phyloP scores from a whole-genome alignment of 805 yeast genomes.

The Hanseniaspora lachancei region DNA sequence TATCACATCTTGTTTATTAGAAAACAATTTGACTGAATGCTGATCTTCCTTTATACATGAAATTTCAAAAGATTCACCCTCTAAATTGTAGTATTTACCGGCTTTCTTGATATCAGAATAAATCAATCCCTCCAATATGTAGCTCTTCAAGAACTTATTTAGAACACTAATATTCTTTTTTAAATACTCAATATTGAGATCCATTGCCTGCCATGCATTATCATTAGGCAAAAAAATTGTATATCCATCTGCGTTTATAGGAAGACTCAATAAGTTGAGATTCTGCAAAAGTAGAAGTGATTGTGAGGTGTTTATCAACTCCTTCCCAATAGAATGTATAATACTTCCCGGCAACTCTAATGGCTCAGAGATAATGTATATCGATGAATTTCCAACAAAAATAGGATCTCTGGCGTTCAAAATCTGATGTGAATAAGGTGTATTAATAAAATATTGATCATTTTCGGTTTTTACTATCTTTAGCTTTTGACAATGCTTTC shows the following conservation, averaged over 20 bases:
- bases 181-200: conserved; percentile 47
- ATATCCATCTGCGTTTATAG: conserved; percentile 49
- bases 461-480: conserved; percentile 29
- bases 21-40: conserved; percentile 12
- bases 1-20: conserved; percentile 19
- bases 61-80: conserved; percentile 20
- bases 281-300: conserved; percentile 47
- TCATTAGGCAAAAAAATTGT: conserved; percentile 70
- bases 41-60: conserved; percentile 14
- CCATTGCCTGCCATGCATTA: conserved; percentile 53
- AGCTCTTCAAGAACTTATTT: conserved; percentile 39
- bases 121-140: conserved; percentile 48
- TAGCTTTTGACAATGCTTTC: conserved; percentile 51
- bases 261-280: conserved; percentile 39
- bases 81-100: conserved; percentile 23
- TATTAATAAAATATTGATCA: background rate
- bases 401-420: conserved; percentile 28
- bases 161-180: conserved; percentile 39
- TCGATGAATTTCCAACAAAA: conserved; percentile 48
- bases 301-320: conserved; percentile 43
- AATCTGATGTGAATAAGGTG: background rate
- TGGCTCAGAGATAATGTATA: conserved; percentile 51
- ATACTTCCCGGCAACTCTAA: conserved; percentile 52
- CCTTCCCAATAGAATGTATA: conserved; percentile 51
- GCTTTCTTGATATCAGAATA: conserved; percentile 47